Evolutionary conservation across 202 grass and related monocot species (phyloP).

Genomic region (Setaria italica): DNA sequence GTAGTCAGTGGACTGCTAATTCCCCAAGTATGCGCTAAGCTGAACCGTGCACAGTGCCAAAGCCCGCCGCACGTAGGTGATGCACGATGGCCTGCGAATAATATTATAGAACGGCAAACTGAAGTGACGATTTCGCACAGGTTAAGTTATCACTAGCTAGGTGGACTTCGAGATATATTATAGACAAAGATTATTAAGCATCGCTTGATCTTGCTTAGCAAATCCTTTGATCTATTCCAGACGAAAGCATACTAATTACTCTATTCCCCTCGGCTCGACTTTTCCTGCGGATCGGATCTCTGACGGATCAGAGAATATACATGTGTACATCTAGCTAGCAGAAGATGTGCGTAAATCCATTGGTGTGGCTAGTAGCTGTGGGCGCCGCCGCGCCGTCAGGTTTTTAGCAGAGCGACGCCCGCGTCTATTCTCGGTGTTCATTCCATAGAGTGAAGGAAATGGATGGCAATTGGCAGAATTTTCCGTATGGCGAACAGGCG

Average conservation of each 20-base stretch:
- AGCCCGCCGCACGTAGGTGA: background rate
- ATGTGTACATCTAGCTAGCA: background rate
- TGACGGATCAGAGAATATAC: background rate
- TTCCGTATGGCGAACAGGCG: background rate
- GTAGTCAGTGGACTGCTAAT: constrained; percentile 21
- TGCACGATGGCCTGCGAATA: background rate
- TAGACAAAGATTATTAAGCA: background rate
- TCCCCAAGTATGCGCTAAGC: background rate
- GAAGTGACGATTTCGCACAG: background rate
- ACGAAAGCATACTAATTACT: background rate
- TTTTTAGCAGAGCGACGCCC: background rate
- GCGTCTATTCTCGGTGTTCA: too few species aligned
- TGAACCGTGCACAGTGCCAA: constrained; percentile 35
- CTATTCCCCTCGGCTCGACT: background rate
- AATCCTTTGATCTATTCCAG: background rate
- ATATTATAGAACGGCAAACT: background rate
- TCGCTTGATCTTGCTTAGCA: background rate
- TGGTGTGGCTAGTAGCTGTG: background rate
- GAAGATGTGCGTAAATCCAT: background rate
- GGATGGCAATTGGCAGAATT: background rate
- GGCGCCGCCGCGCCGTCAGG: background rate
- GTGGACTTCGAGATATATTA: too few species aligned
- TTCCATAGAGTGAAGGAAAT: background rate
- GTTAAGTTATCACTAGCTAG: background rate
- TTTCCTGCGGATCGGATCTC: background rate